Evolutionary conservation across 345 rosid species (phyloP).

Genomic region (Rhizophora apiculata): DNA sequence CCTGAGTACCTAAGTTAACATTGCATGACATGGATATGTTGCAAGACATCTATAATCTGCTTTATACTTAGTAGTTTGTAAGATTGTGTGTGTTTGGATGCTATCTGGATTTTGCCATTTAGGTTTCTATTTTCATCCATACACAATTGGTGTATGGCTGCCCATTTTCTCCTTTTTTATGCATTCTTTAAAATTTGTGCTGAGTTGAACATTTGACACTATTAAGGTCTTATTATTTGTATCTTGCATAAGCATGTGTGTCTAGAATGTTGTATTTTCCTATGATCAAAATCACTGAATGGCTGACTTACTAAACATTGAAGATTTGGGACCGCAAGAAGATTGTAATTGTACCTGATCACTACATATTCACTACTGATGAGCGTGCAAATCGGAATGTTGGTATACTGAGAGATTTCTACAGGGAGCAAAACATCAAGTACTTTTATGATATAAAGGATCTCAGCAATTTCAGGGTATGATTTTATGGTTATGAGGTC

Average conservation of each 20-base stretch:
- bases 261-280: conserved; percentile 22
- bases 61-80: too few relatives aligned
- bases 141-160: too few relatives aligned
- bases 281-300: not conserved
- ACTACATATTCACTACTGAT: conserved; percentile 90
- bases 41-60: too few relatives aligned
- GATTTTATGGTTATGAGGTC: not conserved
- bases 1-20: not conserved
- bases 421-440: conserved; percentile 80
- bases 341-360: conserved; percentile 91
- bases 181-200: conserved; percentile 92
- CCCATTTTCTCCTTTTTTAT: conserved; percentile 9
- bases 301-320: conserved; percentile 2
- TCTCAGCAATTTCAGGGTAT: conserved; percentile 79
- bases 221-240: conserved; percentile 42
- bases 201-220: conserved; percentile 20
- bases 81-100: too few relatives aligned
- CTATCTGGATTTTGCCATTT: too few relatives aligned
- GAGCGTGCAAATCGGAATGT: conserved; percentile 95
- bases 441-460: conserved; percentile 95
- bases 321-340: conserved; percentile 98
- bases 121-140: too few relatives aligned
- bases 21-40: not conserved
- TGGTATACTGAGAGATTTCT: conserved; percentile 89
- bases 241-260: conserved; percentile 43